Conservation (phyloP, 441 rosid species). For the Lagerstroemia fauriei region DNA sequence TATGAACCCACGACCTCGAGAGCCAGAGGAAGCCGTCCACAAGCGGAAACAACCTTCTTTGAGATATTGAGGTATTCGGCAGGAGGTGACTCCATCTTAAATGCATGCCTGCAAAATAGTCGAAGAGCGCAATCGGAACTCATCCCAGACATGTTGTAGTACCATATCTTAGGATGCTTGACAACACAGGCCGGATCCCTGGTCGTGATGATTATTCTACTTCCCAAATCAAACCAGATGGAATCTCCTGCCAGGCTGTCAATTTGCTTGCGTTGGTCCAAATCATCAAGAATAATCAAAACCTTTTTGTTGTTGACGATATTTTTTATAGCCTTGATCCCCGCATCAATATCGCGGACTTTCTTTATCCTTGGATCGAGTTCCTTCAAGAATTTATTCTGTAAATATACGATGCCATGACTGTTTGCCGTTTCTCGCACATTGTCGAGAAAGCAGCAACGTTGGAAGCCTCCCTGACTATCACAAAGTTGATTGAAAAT, state of each 20-base stretch:
- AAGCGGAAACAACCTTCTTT: background rate
- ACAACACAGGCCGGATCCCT: background rate
- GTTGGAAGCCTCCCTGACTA: background rate
- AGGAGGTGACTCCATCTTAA: background rate
- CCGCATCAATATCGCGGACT: background rate
- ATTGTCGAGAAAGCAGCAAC: background rate
- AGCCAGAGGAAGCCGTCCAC: background rate
- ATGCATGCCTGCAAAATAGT: conserved; percentile 15
- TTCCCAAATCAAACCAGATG: background rate
- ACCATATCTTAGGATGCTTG: background rate
- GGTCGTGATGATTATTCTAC: conserved; percentile 12
- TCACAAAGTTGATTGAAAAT: background rate
- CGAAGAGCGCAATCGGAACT: background rate
- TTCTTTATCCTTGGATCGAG: background rate
- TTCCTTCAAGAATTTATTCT: background rate
- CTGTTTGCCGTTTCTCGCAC: background rate
- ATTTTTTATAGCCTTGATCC: background rate
- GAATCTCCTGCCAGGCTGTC: background rate
- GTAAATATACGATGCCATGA: background rate
- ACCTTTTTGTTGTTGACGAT: background rate
- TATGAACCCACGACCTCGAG: conserved; percentile 15
- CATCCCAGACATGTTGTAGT: background rate
- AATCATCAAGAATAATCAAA: conserved; percentile 9
- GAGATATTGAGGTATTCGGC: conserved; percentile 1
- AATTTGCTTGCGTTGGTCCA: background rate